phyloP scores from a whole-genome alignment of 2,329 filamentous ascomycete species.

The Aspergillus floridensis region DNA sequence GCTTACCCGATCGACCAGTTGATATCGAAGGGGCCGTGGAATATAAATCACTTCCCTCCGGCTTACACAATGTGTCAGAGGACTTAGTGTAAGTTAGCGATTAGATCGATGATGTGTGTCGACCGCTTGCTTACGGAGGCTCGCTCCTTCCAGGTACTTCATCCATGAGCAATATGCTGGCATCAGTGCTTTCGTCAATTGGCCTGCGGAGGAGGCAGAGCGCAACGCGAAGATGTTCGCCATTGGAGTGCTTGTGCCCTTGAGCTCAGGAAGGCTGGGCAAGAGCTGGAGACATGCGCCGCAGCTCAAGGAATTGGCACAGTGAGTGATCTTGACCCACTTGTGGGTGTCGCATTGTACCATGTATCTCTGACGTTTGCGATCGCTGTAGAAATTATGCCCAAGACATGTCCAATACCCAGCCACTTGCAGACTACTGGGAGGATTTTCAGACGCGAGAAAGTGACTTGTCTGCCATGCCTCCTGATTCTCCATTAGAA shows the following conservation, averaged over 20 bases:
- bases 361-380: slow-evolving; percentile 14
- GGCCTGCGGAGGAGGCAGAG: slow-evolving; percentile 71
- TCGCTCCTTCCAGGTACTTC: slow-evolving; percentile 69
- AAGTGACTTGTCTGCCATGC: slow-evolving; percentile 34
- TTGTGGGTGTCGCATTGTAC: not conserved
- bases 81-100: slow-evolving; percentile 63
- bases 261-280: slow-evolving; percentile 81
- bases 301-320: slow-evolving; percentile 69
- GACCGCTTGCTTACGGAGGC: slow-evolving; percentile 10
- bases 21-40: slow-evolving; percentile 82
- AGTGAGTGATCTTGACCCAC: slow-evolving; percentile 46
- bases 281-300: slow-evolving; percentile 86
- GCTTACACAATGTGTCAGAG: slow-evolving; percentile 80
- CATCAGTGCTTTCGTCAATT: slow-evolving; percentile 86
- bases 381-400: slow-evolving; percentile 52
- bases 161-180: slow-evolving; percentile 81
- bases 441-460: slow-evolving; percentile 45
- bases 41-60: slow-evolving; percentile 93
- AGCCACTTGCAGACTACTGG: slow-evolving; percentile 78
- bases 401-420: slow-evolving; percentile 60
- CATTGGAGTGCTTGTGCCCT: slow-evolving; percentile 80
- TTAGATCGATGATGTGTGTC: not conserved
- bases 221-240: slow-evolving; percentile 91
- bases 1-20: slow-evolving; percentile 36
- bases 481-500: slow-evolving; percentile 50